These are phyloP conservation scores for Hibiscus trionum DNA, from an alignment of 345 rosid species.

Conservation along the genomic window DNA sequence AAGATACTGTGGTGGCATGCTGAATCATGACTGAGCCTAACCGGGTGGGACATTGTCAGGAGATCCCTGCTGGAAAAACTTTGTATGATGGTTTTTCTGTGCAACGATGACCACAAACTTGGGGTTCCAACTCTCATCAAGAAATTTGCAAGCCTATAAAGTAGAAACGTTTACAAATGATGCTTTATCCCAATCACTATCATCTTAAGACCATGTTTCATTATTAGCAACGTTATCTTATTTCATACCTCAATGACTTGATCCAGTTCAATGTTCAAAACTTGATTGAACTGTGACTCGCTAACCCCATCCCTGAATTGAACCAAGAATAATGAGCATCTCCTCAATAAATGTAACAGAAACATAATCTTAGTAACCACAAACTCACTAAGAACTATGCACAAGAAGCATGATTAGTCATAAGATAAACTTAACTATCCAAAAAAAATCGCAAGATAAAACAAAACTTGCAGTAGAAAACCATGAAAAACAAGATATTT, in stretches of 20 bases:
- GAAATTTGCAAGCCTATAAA: slow-evolving; percentile 74
- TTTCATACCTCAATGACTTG: slow-evolving; percentile 81
- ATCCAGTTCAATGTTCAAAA: slow-evolving; percentile 69
- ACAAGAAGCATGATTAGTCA: neutral
- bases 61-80: slow-evolving; percentile 57
- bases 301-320: slow-evolving; percentile 85
- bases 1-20: neutral
- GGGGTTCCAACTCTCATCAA: slow-evolving; percentile 63
- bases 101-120: slow-evolving; percentile 75
- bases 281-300: slow-evolving; percentile 86
- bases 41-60: slow-evolving; percentile 90
- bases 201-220: neutral
- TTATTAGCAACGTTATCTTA: neutral
- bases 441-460: neutral
- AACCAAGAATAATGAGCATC: slow-evolving; percentile 6
- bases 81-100: slow-evolving; percentile 88
- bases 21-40: slow-evolving; percentile 11
- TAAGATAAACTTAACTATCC: neutral
- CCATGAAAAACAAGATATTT: neutral
- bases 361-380: neutral
- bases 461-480: neutral
- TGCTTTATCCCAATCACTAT: neutral
- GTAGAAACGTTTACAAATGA: neutral
- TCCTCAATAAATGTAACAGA: neutral
- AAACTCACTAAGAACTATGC: neutral